These are phyloP conservation scores for Ustilago shanxiensis DNA, from an alignment of 1,284 basidiomycete species.

Conservation along the genomic window DNA sequence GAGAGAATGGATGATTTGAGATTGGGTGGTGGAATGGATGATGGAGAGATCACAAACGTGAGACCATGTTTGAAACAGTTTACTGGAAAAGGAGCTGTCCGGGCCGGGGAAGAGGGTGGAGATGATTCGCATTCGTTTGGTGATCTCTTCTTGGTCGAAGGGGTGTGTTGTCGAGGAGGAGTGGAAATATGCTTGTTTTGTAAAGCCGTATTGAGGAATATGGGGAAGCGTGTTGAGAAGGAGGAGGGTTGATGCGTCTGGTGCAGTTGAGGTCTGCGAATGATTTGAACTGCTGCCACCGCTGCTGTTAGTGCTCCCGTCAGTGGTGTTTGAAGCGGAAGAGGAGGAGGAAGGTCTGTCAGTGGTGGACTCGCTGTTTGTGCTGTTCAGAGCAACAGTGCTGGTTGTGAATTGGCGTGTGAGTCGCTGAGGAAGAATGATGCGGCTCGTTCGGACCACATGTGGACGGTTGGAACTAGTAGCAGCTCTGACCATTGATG, in stretches of 20 bases:
- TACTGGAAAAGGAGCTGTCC: not conserved
- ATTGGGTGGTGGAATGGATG: constrained; percentile 2
- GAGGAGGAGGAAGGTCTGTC: not conserved
- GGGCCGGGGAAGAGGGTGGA: constrained; percentile 38
- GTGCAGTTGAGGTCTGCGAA: not conserved
- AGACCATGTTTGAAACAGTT: constrained; percentile 31
- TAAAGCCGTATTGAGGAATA: constrained; percentile 32
- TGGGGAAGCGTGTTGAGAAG: constrained; percentile 14
- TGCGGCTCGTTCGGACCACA: not conserved
- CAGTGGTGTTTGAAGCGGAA: not conserved
- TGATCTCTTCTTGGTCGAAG: not conserved
- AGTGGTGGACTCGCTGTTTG: not conserved
- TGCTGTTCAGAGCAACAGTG: not conserved
- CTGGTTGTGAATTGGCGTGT: not conserved
- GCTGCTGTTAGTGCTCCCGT: not conserved
- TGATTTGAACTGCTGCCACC: not conserved
- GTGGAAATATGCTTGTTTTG: constrained; percentile 15
- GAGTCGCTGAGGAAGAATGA: not conserved
- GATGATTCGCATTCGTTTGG: constrained; percentile 4
- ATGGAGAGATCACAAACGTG: constrained; percentile 12
- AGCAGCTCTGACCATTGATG: not conserved
- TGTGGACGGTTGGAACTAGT: not conserved
- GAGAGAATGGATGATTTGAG: not conserved
- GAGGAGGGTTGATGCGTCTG: constrained; percentile 7
- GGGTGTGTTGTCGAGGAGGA: not conserved